Evolutionary conservation across 345 rosid species (phyloP), one percentile per base, ranked within the genome.

Genomic region (Brassica carinata): DNA sequence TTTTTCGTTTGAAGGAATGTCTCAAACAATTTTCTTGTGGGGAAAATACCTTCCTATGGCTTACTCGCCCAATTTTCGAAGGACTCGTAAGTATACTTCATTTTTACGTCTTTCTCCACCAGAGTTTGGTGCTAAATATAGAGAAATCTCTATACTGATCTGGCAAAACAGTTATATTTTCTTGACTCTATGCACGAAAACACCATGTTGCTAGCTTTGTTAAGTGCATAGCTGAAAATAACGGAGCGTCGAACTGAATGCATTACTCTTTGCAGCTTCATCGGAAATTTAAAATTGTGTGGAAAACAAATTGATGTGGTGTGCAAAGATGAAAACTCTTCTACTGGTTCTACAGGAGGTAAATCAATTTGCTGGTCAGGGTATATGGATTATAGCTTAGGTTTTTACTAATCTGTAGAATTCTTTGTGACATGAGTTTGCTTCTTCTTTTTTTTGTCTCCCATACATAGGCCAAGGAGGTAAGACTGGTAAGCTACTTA

Each of bases 11-110:
- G 78, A 88, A 96, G 99, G 81, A 92, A 96, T 31, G 90, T 93
- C 66, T 90, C 99, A 11, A 88, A 91, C 85, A 96, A 96, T 86
- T 93, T 96, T 81, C 90, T 96, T 69, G 83, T 18, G 36, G 99
- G 99, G 58, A 79, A 87, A 67, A 90, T 96, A 84, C 99, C 99
- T 77, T 86, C 91, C 17, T 87, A 89, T 73, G 98, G 94, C 30
- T 83, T 87, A 72, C 87, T 96, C 61, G 40, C 67, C 85, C 89
- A 69, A 77, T 88, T 90, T 78, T 69, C 88, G 1, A 89, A 58
- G 72, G 87, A 86, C 86, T 89, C 95, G 98, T 96, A 86, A 89
- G 97, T 84, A 77, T 45, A 81, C 53, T 63, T 14, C 64, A 40
- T 63, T 57, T 36, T 57, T 68, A 14, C 34, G 31, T 77, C 8